Evolutionary conservation across 1,284 basidiomycete genomes (phyloP), one percentile per base, ranked within the genome.

Genomic region (Paramarasmius palmivorus): DNA sequence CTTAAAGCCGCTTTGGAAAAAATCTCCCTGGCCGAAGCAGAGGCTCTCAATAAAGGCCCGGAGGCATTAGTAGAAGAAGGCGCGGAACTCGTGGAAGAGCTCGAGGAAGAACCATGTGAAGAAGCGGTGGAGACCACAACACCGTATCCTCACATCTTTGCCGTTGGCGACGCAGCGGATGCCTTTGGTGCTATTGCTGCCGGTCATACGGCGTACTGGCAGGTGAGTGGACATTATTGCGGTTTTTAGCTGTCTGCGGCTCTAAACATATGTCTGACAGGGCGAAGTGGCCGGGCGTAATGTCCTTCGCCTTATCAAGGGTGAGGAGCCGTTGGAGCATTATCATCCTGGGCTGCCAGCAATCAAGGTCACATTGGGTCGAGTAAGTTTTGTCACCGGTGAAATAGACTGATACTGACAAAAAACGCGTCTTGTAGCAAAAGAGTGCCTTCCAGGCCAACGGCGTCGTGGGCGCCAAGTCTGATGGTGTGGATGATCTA

Each of bases 101-200:
- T 60, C 63, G 63, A 44, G 19, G 55, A 46, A 12, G 48, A 57
- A 19, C 41, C 37, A 17, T 58, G 61, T 20, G 52, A 59, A 22
- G 40, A 61, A 45, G 6, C 41, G 15, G 49, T 58, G 8, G 61
- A 63, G 47, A 63, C 41, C 51, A 63, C 71, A 7, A 63, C 68
- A 5, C 69, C 74, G 0, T 83, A 81, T 60, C 75, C 81, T 1
- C 73, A 86, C 63, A 73, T 89, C 14, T 91, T 88, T 63, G 84
- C 79, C 5, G 70, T 88, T 9, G 88, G 88, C 4, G 88, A 90
- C 57, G 76, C 82, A 3, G 86, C 86, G 1, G 85, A 87, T 60
- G 83, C 84, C 2, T 91, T 73, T 73, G 85, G 84, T 3, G 86
- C 84, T 0, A 79, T 84, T 49, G 81, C 85, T 50, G 86, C 87